phyloP scores from a whole-genome alignment of 2,329 filamentous ascomycete species.

The Fusarium sp. region DNA sequence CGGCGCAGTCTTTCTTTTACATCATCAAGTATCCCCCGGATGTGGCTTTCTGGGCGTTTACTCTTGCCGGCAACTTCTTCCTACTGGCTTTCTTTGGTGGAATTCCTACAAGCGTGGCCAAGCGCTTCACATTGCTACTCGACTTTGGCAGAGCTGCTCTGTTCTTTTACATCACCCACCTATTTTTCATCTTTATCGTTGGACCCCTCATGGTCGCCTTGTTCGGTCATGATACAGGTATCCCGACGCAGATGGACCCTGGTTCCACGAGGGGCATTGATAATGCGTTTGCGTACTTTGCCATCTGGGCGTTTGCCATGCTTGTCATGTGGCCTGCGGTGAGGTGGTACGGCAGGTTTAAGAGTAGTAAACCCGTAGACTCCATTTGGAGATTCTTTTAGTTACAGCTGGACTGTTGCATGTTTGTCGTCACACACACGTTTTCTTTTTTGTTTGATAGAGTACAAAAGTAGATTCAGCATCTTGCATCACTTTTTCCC shows the following conservation, averaged over 20 bases:
- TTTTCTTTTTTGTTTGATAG: neutral
- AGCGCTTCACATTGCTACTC: constrained; percentile 51
- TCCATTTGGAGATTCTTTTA: constrained; percentile 62
- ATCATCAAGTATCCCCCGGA: constrained; percentile 61
- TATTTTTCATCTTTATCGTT: constrained; percentile 48
- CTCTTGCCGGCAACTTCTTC: constrained; percentile 53
- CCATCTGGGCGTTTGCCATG: constrained; percentile 50
- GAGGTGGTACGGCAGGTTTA: constrained; percentile 56
- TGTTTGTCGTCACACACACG: neutral
- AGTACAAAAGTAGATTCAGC: neutral
- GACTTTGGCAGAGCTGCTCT: constrained; percentile 59
- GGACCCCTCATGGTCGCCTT: constrained; percentile 39
- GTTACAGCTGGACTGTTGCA: neutral
- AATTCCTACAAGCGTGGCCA: constrained; percentile 47
- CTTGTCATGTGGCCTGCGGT: constrained; percentile 56
- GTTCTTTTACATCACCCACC: constrained; percentile 59
- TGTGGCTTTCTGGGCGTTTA: constrained; percentile 57
- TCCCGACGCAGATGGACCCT: constrained; percentile 42
- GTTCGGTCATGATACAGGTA: constrained; percentile 51
- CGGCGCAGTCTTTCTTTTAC: constrained; percentile 58
- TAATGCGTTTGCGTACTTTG: constrained; percentile 52
- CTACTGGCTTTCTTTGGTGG: constrained; percentile 53
- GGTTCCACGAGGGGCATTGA: constrained; percentile 48
- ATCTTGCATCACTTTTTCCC: neutral
- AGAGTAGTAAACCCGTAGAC: constrained; percentile 54